Evolutionary conservation across 129 eudicot species (phyloP).

Genomic region (Sambucus nigra): DNA sequence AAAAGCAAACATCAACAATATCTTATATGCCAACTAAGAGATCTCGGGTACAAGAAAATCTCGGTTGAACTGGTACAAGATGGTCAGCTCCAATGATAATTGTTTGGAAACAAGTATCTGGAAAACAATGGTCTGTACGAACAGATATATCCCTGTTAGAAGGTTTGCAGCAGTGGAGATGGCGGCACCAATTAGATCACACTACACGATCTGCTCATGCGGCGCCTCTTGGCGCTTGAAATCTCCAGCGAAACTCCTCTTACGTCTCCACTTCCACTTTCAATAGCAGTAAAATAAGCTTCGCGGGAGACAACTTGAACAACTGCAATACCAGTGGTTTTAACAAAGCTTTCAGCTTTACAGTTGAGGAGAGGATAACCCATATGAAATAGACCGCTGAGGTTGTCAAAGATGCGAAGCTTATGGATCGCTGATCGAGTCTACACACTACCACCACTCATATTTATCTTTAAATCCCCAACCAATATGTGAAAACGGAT

Average conservation of each 20-base stretch:
- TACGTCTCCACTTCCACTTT: too few relatives aligned
- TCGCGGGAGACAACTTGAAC: constrained; percentile 77
- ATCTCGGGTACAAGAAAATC: too few relatives aligned
- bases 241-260: constrained; percentile 33
- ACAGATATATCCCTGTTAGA: too few relatives aligned
- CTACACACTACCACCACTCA: constrained; percentile 46
- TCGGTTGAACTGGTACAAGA: too few relatives aligned
- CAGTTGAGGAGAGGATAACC: constrained; percentile 97
- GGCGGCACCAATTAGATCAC: too few relatives aligned
- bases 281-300: constrained; percentile 60
- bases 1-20: too few relatives aligned
- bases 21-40: too few relatives aligned
- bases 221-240: constrained; percentile 23
- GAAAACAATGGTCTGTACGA: too few relatives aligned
- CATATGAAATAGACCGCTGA: constrained; percentile 48
- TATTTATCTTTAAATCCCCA: neutral
- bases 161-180: too few relatives aligned
- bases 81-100: too few relatives aligned
- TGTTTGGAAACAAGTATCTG: too few relatives aligned
- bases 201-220: too few relatives aligned
- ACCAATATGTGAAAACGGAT: neutral
- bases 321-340: constrained; percentile 92
- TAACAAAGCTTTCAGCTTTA: constrained; percentile 68
- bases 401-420: constrained; percentile 50
- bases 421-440: constrained; percentile 64